Base-by-base conservation (phyloP, 1,284 basidiomycete genomes). In the Bothia castanella region DNA sequence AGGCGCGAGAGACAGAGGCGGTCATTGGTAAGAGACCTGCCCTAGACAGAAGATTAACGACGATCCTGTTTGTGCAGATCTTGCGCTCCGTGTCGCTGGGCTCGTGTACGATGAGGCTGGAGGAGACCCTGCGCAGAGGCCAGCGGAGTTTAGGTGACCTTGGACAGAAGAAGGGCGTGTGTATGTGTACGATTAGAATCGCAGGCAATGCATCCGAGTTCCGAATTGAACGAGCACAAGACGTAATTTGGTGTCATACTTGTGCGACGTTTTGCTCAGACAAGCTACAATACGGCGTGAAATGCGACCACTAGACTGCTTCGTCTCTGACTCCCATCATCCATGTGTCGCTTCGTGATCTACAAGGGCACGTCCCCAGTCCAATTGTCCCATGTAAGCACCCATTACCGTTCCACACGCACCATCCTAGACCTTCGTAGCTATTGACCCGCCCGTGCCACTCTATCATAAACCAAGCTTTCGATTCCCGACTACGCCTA, bases 401-500 rank as follows among this genome's bases (percentile, higher is more conserved):
- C 45, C 29, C 16, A 11, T 23, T 43, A 16, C 16, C 36, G 12
- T 43, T 39, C 25, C 10, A 14, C 41, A 14, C 19, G 29, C 40
- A 16, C 43, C 29, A 16, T 25, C 42, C 46, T 55, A 59, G 38
- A 61, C 55, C 31, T 52, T 41, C 38, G 23, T 60, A 90, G 82
- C 80, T 97, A 29, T 79, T 97, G 57, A 97, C 90, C 39, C 78
- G 89, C 39, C 95, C 95, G 39, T 88, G 89, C 49, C 95, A 98
- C 72, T 94, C 90, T 13, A 97, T 98, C 73, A 93, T 93, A 67
- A 95, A 95, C 68, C 93, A 97, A 66, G 92, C 94, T 0, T 94
- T 93, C 62, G 93, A 96, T 72, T 92, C 90, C 32, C 80, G 92
- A 19, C 74, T 97, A 29, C 82, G 94, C 17, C 72, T 97, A 53